Evolutionary conservation across 2,329 filamentous ascomycete genomes (phyloP).

Genomic region (Exophiala oligosperma): DNA sequence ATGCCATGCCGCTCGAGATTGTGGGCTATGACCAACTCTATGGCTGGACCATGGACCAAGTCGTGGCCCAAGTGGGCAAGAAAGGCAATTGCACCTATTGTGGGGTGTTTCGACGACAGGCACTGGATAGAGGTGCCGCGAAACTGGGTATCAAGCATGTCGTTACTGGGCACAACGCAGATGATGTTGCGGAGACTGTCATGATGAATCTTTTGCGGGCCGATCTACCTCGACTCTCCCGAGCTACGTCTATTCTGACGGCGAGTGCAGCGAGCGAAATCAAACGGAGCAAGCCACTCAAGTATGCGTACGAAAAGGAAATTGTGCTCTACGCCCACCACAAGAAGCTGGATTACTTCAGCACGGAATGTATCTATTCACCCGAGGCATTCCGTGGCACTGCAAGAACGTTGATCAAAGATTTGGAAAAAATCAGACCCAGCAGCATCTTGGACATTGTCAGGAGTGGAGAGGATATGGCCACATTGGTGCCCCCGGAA

Average conservation of each 20-base stretch:
- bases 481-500: conserved; percentile 71
- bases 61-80: conserved; percentile 93
- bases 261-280: conserved; percentile 78
- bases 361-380: conserved; percentile 96
- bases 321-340: conserved; percentile 97
- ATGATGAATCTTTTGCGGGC: conserved; percentile 95
- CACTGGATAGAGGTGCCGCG: conserved; percentile 87
- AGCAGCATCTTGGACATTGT: conserved; percentile 96
- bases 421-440: conserved; percentile 85
- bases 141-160: conserved; percentile 87
- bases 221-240: conserved; percentile 80
- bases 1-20: conserved; percentile 87
- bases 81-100: conserved; percentile 99
- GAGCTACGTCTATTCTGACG: conserved; percentile 88
- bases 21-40: conserved; percentile 93
- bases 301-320: conserved; percentile 98
- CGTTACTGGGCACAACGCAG: conserved; percentile 95
- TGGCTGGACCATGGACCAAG: conserved; percentile 99
- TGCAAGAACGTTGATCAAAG: conserved; percentile 89
- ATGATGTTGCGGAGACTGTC: conserved; percentile 95
- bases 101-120: conserved; percentile 91
- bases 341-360: conserved; percentile 96
- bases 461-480: conserved; percentile 94
- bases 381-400: conserved; percentile 95
- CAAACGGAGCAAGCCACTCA: conserved; percentile 92